Evolutionary conservation across 352 stramenopile species (phyloP).

Genomic region (Pythium plurisporium): DNA sequence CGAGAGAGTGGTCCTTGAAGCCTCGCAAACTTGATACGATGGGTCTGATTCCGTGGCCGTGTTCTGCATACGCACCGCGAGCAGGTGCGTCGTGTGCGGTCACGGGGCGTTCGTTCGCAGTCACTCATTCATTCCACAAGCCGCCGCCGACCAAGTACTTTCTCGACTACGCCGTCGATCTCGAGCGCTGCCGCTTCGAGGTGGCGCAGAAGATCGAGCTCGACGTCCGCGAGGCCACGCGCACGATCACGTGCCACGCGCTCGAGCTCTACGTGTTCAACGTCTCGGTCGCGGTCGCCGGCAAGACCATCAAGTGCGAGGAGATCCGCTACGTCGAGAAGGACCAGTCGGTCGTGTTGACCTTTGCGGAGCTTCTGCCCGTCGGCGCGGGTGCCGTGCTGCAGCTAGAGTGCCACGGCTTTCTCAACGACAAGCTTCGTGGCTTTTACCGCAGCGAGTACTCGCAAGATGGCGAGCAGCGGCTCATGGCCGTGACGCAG

Average conservation of each 20-base stretch:
- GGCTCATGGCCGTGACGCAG: constrained; percentile 91
- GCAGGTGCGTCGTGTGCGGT: constrained; percentile 4
- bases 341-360: constrained; percentile 58
- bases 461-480: constrained; percentile 85
- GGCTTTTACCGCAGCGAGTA: constrained; percentile 96
- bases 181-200: constrained; percentile 78
- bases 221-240: constrained; percentile 48
- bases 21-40: constrained; percentile 17
- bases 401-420: constrained; percentile 55
- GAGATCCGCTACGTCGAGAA: constrained; percentile 46
- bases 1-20: constrained; percentile 12
- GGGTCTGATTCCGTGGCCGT: background rate
- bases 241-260: constrained; percentile 89
- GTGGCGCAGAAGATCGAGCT: constrained; percentile 54
- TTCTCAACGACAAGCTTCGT: constrained; percentile 91
- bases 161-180: constrained; percentile 74
- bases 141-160: constrained; percentile 37
- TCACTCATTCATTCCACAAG: constrained; percentile 10
- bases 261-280: constrained; percentile 91
- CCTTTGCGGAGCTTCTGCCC: constrained; percentile 41
- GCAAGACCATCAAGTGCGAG: constrained; percentile 30
- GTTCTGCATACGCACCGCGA: constrained; percentile 4
- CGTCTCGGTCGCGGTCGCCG: constrained; percentile 51
- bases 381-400: constrained; percentile 33
- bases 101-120: constrained; percentile 5